Evolutionary conservation across 192 early-diverging fungal species (phyloP).

Genomic region (Linnemannia elongata): DNA sequence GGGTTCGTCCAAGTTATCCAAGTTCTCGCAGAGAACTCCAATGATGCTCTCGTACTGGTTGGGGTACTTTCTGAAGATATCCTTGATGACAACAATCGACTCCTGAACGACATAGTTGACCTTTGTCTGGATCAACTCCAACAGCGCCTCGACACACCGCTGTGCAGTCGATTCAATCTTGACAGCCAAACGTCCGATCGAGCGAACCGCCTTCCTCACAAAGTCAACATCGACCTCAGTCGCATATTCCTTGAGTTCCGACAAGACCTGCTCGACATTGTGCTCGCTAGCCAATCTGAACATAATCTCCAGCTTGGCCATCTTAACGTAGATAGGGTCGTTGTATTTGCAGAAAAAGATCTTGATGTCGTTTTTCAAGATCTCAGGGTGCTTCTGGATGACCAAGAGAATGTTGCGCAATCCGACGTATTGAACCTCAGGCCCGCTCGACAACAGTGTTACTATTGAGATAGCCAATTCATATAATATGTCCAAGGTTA

Average conservation of each 20-base stretch:
- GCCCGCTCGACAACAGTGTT: slow-evolving; percentile 88
- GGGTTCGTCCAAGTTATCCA: slow-evolving; percentile 96
- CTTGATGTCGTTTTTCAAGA: slow-evolving; percentile 93
- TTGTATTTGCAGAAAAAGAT: slow-evolving; percentile 99
- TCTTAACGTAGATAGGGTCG: slow-evolving; percentile 98
- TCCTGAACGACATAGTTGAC: slow-evolving; percentile 99
- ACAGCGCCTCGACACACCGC: slow-evolving; percentile 85
- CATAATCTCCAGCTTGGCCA: slow-evolving; percentile 97
- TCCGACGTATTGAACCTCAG: slow-evolving; percentile 98
- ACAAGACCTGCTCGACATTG: slow-evolving; percentile 92
- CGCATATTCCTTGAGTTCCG: slow-evolving; percentile 94
- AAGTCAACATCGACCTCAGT: slow-evolving; percentile 98
- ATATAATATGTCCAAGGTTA: background rate
- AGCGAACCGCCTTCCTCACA: slow-evolving; percentile 95
- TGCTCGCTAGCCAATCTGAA: slow-evolving; percentile 84
- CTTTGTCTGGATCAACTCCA: slow-evolving; percentile 96
- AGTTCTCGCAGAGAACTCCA: slow-evolving; percentile 91
- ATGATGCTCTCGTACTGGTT: slow-evolving; percentile 97
- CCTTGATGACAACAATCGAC: slow-evolving; percentile 97
- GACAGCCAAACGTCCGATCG: slow-evolving; percentile 97
- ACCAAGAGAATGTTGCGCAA: slow-evolving; percentile 96
- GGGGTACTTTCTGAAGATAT: slow-evolving; percentile 99
- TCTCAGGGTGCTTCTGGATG: slow-evolving; percentile 90
- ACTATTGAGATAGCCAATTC: slow-evolving; percentile 61
- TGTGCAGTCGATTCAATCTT: slow-evolving; percentile 93